phyloP scores from a whole-genome alignment of 2,329 filamentous ascomycete species.

The Neopestalotiopsis sp. region DNA sequence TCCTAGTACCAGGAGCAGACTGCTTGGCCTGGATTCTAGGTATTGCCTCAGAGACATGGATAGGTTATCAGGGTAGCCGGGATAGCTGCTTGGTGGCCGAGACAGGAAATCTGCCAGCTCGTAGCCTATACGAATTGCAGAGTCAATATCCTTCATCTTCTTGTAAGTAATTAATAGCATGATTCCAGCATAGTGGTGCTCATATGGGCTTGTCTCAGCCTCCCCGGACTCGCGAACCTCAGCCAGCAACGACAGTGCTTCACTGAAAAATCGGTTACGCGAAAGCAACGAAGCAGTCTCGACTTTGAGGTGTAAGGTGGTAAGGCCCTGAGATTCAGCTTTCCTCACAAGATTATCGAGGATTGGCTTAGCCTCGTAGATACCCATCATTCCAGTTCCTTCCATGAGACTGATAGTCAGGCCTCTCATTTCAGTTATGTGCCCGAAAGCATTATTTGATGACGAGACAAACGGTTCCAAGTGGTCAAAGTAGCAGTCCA shows the following conservation, averaged over 20 bases:
- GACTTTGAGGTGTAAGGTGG: constrained; percentile 12
- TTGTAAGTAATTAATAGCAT: constrained; percentile 7
- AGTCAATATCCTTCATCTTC: constrained; percentile 16
- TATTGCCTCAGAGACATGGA: neutral
- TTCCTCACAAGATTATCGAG: constrained; percentile 6
- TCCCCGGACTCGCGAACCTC: constrained; percentile 7
- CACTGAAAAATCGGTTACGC: constrained; percentile 12
- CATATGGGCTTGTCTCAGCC: constrained; percentile 6
- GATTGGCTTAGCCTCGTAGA: constrained; percentile 14
- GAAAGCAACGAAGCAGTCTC: constrained; percentile 10
- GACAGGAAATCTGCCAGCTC: constrained; percentile 13
- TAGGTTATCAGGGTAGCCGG: neutral
- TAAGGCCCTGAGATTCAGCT: neutral
- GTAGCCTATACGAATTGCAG: constrained; percentile 5
- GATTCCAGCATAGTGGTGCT: constrained; percentile 9
- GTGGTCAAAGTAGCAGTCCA: constrained; percentile 23
- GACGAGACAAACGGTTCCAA: constrained; percentile 18
- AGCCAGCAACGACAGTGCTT: neutral
- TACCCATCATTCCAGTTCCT: constrained; percentile 17
- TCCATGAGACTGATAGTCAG: constrained; percentile 20
- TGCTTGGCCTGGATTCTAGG: neutral
- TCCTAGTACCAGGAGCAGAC: neutral
- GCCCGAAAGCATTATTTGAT: constrained; percentile 5
- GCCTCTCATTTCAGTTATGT: constrained; percentile 16
- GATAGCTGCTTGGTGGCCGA: neutral